Evolutionary conservation across 2,329 filamentous ascomycete species (phyloP), one percentile per base, ranked within the genome.

Genomic region (Alternaria atra): DNA sequence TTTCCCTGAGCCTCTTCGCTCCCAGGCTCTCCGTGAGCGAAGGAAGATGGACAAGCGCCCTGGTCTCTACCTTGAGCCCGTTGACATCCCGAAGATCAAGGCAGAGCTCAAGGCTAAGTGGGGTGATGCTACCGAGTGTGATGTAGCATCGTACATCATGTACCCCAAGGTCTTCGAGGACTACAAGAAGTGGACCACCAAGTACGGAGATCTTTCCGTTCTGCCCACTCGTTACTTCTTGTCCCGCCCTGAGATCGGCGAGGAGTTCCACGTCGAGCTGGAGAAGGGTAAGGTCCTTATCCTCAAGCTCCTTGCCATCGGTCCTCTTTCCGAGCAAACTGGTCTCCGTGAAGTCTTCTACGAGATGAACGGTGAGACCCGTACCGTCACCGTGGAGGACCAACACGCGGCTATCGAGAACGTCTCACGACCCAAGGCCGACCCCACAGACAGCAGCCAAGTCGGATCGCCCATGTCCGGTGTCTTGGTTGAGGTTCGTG

Each of bases 281-380:
- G 95, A 99, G 87, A 95, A 97, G 90, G 95, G 95, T 82, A 99
- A 99, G 86, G 91, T 97, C 42, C 87, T 99, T 52, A 99, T 99
- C 77, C 85, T 99, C 71, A 98, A 97, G 90, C 86, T 98, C 59
- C 87, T 99, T 65, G 95, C 95, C 35, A 89, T 98, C 61, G 95
- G 95, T 39, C 95, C 95, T 32, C 86, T 99, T 55, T 97, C 93
- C 52, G 95, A 99, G 85, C 94, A 96, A 84, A 99, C 94, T 29
- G 95, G 95, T 63, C 92, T 97, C 82, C 90, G 95, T 72, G 95
- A 99, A 81, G 95, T 99, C 68, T 99, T 98, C 84, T 99, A 97
- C 81, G 95, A 99, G 85, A 94, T 98, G 90, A 99, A 99, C 82
- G 95, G 95, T 71, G 95, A 99, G 82, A 93, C 97, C 61, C 89